These are phyloP conservation scores for Cicer arietinum DNA, from an alignment of 306 rosid genomes.

Conservation along the genomic window DNA sequence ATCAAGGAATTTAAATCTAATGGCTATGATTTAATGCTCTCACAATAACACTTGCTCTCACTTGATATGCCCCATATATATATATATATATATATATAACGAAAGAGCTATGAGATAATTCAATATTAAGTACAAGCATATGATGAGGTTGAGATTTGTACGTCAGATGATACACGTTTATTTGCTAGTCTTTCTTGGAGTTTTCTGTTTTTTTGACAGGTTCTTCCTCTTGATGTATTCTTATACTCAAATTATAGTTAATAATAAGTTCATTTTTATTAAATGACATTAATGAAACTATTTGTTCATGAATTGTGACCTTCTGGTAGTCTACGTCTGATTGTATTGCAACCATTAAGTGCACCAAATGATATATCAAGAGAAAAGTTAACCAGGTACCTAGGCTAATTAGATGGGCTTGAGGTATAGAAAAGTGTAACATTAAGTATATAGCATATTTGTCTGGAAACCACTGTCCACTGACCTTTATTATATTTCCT, in stretches of 20 bases:
- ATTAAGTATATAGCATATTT: conserved; percentile 29
- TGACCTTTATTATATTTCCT: conserved; percentile 14
- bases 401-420: conserved; percentile 7
- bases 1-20: too few relatives aligned
- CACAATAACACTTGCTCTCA: too few relatives aligned
- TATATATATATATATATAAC: neutral
- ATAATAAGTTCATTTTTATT: neutral
- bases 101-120: neutral
- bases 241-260: conserved; percentile 3
- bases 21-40: too few relatives aligned
- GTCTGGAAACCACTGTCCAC: conserved; percentile 31
- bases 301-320: conserved; percentile 1
- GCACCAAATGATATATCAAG: conserved; percentile 34
- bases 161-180: neutral
- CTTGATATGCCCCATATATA: too few relatives aligned
- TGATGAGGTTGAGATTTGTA: conserved; percentile 11
- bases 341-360: conserved; percentile 24
- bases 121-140: neutral
- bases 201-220: neutral
- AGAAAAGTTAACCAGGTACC: conserved; percentile 25
- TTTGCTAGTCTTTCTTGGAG: conserved; percentile 11
- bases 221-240: neutral
- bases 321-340: neutral
- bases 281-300: conserved; percentile 17
- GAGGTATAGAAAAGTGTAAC: conserved; percentile 25